Conservation (phyloP, 148 eudicot genomes). For the Persicaria tinctoria region DNA sequence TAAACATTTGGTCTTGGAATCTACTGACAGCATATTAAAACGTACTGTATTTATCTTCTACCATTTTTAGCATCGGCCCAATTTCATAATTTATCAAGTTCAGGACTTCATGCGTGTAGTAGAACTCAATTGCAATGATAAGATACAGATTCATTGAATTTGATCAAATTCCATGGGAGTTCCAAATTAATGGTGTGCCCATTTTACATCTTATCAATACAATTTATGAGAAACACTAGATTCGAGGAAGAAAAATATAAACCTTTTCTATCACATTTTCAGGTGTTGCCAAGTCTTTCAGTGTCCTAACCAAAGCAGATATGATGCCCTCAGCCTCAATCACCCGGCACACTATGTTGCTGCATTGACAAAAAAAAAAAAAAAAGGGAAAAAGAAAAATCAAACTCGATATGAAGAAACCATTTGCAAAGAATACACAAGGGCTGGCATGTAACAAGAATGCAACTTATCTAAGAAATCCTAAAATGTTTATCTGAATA, state of each 20-base stretch:
- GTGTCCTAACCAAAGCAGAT: slow-evolving; percentile 34
- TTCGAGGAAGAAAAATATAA: background rate
- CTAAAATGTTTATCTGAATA: background rate
- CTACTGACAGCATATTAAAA: background rate
- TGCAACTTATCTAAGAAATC: background rate
- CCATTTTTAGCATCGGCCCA: background rate
- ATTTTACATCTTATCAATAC: background rate
- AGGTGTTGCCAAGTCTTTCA: slow-evolving; percentile 36
- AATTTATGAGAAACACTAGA: background rate
- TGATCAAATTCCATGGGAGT: background rate
- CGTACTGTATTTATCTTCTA: too few relatives aligned
- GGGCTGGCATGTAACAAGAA: background rate
- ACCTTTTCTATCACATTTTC: slow-evolving; percentile 47
- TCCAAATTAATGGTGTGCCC: background rate
- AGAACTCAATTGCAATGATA: background rate
- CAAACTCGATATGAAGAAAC: slow-evolving; percentile 7
- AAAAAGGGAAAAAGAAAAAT: slow-evolving; percentile 15
- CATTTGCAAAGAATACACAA: background rate
- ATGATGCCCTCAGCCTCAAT: slow-evolving; percentile 53
- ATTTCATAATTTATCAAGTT: background rate
- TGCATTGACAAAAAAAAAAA: slow-evolving; percentile 26
- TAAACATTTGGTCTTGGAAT: background rate
- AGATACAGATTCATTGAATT: background rate
- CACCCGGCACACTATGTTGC: slow-evolving; percentile 50
- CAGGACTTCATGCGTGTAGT: background rate